Base-by-base conservation (phyloP, 768 basidiomycete species). In the Pleurotus citrinopileatus region DNA sequence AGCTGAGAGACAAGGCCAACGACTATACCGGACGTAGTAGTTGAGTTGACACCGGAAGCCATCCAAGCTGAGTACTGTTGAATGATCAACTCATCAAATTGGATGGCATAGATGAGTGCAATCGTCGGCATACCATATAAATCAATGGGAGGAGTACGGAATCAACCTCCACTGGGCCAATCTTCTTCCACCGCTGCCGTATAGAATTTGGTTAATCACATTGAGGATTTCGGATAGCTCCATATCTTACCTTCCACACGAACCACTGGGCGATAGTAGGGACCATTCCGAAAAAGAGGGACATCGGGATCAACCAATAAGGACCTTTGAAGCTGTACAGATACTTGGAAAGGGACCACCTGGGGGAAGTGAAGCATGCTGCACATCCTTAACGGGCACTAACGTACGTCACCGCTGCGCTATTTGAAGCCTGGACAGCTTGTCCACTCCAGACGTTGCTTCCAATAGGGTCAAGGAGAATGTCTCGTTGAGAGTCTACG, bases 391-490 rank as follows among this genome's bases (percentile, higher is more conserved):
- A 36, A 13, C 4, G n/a, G 20, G 23, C 4, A 3, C 12, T 3
- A n/a, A 15, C 48, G 12, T 37, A 51, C 48, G 84, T 84, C 2
- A 85, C 73, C 2, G 83, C 82, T 7, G 74, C 70, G 53, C 79
- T 83, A 65, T 84, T 84, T 56, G 80, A 60, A 54, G 67, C 72
- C 60, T 84, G 83, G 0, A 73, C 61, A 1, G 68, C 63, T 60
- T 82, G 79, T 0, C 81, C 81, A 57, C 76, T 76, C 83, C 84
- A 87, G 42, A 86, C 73, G 50, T 84, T 83, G 2, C 78, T 83
- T 20, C 84, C 84, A 3, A 66, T 66, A 0, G 81, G 77, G 44
- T 70, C 66, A 4, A 82, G 64, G 3, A 87, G 66, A 28, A 81
- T 68, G n/a, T 83, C 77, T 6, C 79, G 77, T 59, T 83, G 82